Evolutionary conservation across 2,329 filamentous ascomycete genomes (phyloP).

Genomic region (Pseudogymnoascus pannorum): DNA sequence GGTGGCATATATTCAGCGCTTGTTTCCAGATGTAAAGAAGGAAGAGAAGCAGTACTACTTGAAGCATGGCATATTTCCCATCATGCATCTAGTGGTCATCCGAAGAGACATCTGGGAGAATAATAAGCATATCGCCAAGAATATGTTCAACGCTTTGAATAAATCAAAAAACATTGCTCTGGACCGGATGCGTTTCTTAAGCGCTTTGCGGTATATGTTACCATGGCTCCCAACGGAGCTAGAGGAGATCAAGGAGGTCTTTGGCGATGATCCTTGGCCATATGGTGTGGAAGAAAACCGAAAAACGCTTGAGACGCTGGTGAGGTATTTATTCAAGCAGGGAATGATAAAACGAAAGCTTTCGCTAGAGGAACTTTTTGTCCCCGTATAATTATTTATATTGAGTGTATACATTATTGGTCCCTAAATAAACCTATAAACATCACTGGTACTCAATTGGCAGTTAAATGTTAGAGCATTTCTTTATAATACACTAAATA

Average conservation of each 20-base stretch:
- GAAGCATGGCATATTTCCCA: conserved; percentile 19
- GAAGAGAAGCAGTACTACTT: conserved; percentile 30
- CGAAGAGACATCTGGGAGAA: conserved; percentile 18
- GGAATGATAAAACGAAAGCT: conserved; percentile 25
- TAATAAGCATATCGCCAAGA: conserved; percentile 27
- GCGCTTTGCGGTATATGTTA: conserved; percentile 30
- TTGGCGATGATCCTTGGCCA: conserved; percentile 30
- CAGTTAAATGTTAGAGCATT: no score
- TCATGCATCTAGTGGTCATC: conserved; percentile 16
- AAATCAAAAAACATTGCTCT: conserved; percentile 29
- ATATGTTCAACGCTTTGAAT: conserved; percentile 29
- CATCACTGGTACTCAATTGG: no score
- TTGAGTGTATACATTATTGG: no score
- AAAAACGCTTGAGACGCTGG: conserved; percentile 27
- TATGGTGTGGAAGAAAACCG: conserved; percentile 30
- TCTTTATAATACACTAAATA: no score
- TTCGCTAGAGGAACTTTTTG: conserved; percentile 28
- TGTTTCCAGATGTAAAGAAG: conserved; percentile 32
- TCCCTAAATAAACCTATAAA: no score
- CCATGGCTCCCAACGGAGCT: conserved; percentile 29
- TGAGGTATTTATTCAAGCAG: conserved; percentile 28
- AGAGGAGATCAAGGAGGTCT: conserved; percentile 30
- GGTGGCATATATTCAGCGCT: conserved; percentile 23
- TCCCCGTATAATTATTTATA: background rate
- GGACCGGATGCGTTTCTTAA: conserved; percentile 24